Evolutionary conservation across 768 basidiomycete species (phyloP).

Genomic region (Candolleomyces eurysporus): DNA sequence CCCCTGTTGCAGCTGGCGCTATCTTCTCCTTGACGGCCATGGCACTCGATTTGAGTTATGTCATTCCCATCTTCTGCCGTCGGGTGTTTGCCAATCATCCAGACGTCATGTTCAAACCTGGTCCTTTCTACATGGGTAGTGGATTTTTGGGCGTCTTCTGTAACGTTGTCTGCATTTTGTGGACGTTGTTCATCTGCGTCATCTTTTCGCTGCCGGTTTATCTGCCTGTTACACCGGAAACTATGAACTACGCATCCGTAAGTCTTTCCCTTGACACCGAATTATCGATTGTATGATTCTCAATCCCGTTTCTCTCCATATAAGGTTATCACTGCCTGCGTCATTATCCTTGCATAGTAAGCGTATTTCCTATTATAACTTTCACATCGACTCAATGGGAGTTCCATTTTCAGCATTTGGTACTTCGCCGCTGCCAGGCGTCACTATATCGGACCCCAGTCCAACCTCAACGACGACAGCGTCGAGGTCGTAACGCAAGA

Average conservation of each 20-base stretch:
- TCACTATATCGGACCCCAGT: slow-evolving; percentile 59
- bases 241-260: slow-evolving; percentile 84
- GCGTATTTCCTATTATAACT: slow-evolving; percentile 18
- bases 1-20: slow-evolving; percentile 72
- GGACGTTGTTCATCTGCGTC: slow-evolving; percentile 67
- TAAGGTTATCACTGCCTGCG: slow-evolving; percentile 51
- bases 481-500: slow-evolving; percentile 9
- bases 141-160: slow-evolving; percentile 60
- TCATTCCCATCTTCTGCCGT: slow-evolving; percentile 79
- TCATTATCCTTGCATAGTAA: slow-evolving; percentile 52
- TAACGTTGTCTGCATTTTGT: slow-evolving; percentile 64
- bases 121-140: slow-evolving; percentile 82
- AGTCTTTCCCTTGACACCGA: slow-evolving; percentile 15
- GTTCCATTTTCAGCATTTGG: slow-evolving; percentile 38
- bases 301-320: background rate
- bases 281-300: background rate
- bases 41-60: slow-evolving; percentile 75
- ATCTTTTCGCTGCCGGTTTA: slow-evolving; percentile 74
- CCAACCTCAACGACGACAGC: slow-evolving; percentile 41
- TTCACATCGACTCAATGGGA: background rate
- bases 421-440: slow-evolving; percentile 51
- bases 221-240: slow-evolving; percentile 63
- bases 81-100: slow-evolving; percentile 69
- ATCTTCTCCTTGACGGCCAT: slow-evolving; percentile 83
- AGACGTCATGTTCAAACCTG: slow-evolving; percentile 81